phyloP scores from a whole-genome alignment of 2,329 filamentous ascomycete genomes.

The Alternaria sp. region DNA sequence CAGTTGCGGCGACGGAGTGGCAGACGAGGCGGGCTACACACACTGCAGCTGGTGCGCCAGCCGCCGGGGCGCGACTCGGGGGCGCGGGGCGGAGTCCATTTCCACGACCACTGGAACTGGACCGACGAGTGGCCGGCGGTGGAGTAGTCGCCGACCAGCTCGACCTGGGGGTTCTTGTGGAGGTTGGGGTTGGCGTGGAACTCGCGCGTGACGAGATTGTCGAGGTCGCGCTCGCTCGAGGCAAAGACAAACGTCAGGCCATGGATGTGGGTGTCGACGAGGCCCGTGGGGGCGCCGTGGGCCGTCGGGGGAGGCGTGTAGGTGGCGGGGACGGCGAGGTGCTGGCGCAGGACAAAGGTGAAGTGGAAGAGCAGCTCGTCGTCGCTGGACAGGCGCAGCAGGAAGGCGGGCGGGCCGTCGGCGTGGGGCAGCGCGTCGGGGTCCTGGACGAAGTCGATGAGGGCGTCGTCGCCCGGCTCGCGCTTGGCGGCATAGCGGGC shows the following conservation, averaged over 20 bases:
- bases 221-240: constrained; percentile 83
- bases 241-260: constrained; percentile 93
- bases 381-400: constrained; percentile 86
- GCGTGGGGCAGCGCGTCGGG: constrained; percentile 62
- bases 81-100: constrained; percentile 88
- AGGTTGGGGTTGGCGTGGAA: constrained; percentile 97
- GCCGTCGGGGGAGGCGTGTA: constrained; percentile 53
- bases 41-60: constrained; percentile 94
- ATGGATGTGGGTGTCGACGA: constrained; percentile 77
- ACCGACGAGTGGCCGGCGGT: constrained; percentile 85
- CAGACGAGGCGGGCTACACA: constrained; percentile 51
- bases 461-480: constrained; percentile 73
- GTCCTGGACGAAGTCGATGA: constrained; percentile 95
- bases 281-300: constrained; percentile 50
- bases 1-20: background rate
- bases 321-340: constrained; percentile 51
- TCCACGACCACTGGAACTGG: constrained; percentile 95
- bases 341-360: constrained; percentile 77
- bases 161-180: constrained; percentile 95
- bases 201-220: constrained; percentile 91
- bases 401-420: constrained; percentile 68
- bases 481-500: constrained; percentile 76
- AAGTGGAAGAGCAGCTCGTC: constrained; percentile 95
- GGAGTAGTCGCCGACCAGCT: constrained; percentile 88
- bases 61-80: constrained; percentile 84